Base-by-base conservation (phyloP, 2,329 filamentous ascomycete genomes). In the Bipolaris victoriae region DNA sequence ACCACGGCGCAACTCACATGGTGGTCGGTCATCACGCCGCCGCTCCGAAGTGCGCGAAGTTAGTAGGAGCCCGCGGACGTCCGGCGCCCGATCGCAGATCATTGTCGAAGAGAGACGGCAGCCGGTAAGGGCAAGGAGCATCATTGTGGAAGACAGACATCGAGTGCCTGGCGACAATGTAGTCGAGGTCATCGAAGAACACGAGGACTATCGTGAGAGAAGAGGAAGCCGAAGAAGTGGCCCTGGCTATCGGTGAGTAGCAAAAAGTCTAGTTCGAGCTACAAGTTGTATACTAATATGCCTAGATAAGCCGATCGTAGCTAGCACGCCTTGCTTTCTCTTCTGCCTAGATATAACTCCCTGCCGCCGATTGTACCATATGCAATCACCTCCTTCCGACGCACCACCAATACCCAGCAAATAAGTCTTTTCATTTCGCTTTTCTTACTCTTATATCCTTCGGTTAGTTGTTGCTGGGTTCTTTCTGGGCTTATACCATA, bases 141-240 rank as follows among this genome's bases (percentile, higher is more conserved):
- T 82, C 37, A 68, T 82, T 22, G 78, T 82, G 7, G 80, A 82
- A 46, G 78, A 81, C 43, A 58, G 71, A 26, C 57, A 63, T 45
- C 74, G 77, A 57, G 80, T 82, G 15, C 78, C 78, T 41, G 76
- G 79, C 39, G 82, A 84, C 47, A 82, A 85, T 70, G 76, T 85
- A n/a, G 80, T 86, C 2, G 83, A 86, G 71, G 84, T 86, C 7
- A 80, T 84, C 57, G 84, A 87, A 71, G 84, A 86, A 71, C 78
- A 82, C 52, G 81, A 80, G 5, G 74, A 76, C 16, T 76, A 80
- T 39, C 70, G 72, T 6, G 62, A 63, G 56, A 68, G 63, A 57
- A 76, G 74, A 59, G 67, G 75, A 47, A 77, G 75, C 51, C 71
- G 77, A 52, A 74, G 75, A 55, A 71, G 77, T 15, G 18, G 18